Base-by-base conservation (phyloP, 2,329 filamentous ascomycete species). In the Aspergillus thermomutatus region DNA sequence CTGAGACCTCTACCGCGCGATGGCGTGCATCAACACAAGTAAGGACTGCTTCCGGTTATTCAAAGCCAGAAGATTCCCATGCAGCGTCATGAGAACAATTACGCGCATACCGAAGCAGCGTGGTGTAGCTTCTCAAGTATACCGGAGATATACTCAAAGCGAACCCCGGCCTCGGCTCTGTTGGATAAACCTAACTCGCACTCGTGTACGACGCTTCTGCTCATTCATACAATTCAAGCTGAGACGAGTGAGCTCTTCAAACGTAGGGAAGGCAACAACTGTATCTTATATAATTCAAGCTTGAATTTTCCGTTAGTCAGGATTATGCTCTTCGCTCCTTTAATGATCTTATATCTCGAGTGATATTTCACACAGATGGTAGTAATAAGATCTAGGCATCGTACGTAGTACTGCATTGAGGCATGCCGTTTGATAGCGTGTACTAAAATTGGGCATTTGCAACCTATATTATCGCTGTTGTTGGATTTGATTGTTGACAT, bases 1-100 rank as follows among this genome's bases (percentile, higher is more conserved):
- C 62, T 69, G 19, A 59, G 60, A 10, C 55, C 66, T 1, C 50
- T 52, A 9, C 46, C 61, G 14, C 56, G 53, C 7, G 59, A 63
- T 45, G 49, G 54, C 11, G 43, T 31, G 11, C 54, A 59, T 11
- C 54, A 43, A n/a, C 47, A 27, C 27, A 50, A 34, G 9, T 53
- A 48, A 11, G 27, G 17, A 23, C 11, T 46, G 43, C 43, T 14
- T 46, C 21, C 19, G 9, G 11, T 11, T 14, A 10, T 3, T 46
- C 11, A 25, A 9, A 26, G 4, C 14, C 14, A 21, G 10, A 17
- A 23, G 10, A 11, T 14, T 21, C 21, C 2, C 8, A 5, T 23
- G 5, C 21, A 14, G 43, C n/a, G 11, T 14, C 8, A 4, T 2
- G 10, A 46, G 10, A 23, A 23, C 11, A 26, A 23, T 1, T 21